These are phyloP conservation scores for Tolypocladium tropicale DNA, from an alignment of 2,329 filamentous ascomycete species.

Conservation along the genomic window DNA sequence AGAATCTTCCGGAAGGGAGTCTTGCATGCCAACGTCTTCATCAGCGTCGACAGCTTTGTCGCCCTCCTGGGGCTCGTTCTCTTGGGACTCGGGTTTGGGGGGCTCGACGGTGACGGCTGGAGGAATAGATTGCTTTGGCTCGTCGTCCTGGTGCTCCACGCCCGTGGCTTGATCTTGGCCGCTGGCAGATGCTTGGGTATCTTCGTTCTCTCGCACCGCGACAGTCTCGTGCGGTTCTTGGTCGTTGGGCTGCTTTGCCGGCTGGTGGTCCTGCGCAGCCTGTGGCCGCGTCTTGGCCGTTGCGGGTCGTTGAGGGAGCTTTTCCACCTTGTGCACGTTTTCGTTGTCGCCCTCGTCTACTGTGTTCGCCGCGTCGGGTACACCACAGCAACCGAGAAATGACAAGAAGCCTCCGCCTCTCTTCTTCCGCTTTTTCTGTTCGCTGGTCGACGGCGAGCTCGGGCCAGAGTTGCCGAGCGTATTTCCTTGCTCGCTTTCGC, in stretches of 20 bases:
- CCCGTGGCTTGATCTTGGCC: slow-evolving; percentile 35
- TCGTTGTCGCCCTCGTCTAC: slow-evolving; percentile 41
- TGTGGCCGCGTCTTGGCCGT: slow-evolving; percentile 44
- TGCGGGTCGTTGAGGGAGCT: slow-evolving; percentile 41
- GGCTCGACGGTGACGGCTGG: slow-evolving; percentile 32
- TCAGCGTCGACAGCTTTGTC: slow-evolving; percentile 36
- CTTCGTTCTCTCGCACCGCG: slow-evolving; percentile 25
- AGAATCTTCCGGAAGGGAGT: slow-evolving; percentile 43
- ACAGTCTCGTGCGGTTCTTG: slow-evolving; percentile 32
- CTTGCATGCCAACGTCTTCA: slow-evolving; percentile 58
- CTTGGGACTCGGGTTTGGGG: slow-evolving; percentile 19
- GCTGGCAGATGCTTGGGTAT: slow-evolving; percentile 33
- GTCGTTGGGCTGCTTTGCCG: slow-evolving; percentile 31
- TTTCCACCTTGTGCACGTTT: slow-evolving; percentile 48
- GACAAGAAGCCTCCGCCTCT: slow-evolving; percentile 44
- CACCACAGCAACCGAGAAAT: slow-evolving; percentile 57
- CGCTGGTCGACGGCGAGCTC: slow-evolving; percentile 37
- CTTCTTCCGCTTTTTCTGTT: slow-evolving; percentile 46
- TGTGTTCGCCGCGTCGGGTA: slow-evolving; percentile 47
- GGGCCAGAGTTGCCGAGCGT: slow-evolving; percentile 39
- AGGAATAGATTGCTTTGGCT: slow-evolving; percentile 33
- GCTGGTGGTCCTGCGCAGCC: slow-evolving; percentile 40
- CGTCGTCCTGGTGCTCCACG: slow-evolving; percentile 31
- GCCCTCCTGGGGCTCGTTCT: slow-evolving; percentile 14
- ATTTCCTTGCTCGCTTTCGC: slow-evolving; percentile 40